Percentiles rank a stretch among this genome's conserved stretches.
phyloP scores from a whole-genome alignment of 495 filamentous ascomycete species.

The Aspergillus bertholletiae region DNA sequence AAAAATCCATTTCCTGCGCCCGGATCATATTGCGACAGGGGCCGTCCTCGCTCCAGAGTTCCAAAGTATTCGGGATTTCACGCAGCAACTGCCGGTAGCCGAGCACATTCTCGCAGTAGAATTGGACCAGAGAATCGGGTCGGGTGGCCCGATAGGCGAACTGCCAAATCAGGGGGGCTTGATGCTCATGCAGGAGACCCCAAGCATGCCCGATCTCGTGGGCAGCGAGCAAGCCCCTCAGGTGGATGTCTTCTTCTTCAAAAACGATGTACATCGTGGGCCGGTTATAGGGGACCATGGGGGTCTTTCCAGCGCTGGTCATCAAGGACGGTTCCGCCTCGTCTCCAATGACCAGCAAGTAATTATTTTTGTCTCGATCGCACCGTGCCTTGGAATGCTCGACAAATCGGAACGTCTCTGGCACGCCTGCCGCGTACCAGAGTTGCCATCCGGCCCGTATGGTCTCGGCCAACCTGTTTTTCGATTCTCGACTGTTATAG shows the following conservation, averaged over 20 bases:
- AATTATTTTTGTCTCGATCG: neutral
- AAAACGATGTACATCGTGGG: too few species aligned
- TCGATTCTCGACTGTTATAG: neutral
- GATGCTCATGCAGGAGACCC: constrained; percentile 9
- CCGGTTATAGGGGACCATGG: too few species aligned
- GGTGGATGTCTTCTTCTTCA: neutral
- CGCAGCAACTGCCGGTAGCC: neutral
- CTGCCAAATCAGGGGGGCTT: constrained; percentile 3
- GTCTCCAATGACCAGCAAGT: neutral
- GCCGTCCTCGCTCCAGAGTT: neutral
- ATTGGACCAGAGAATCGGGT: neutral
- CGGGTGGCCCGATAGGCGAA: neutral
- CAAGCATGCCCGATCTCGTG: constrained; percentile 11
- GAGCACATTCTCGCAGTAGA: neutral
- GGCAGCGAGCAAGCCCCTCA: neutral
- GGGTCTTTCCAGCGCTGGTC: too few species aligned
- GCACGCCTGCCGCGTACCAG: constrained; percentile 4
- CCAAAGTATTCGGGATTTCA: too few species aligned
- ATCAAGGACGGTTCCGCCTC: too few species aligned
- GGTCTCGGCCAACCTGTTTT: neutral
- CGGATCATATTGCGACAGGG: neutral
- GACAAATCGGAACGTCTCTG: neutral
- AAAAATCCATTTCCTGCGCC: neutral
- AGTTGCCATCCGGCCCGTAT: neutral
- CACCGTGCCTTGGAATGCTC: neutral